Percentiles rank a stretch among this genome's conserved stretches.
Conservation (phyloP, 164 flowering plant species). For the Umbellularia californica region DNA sequence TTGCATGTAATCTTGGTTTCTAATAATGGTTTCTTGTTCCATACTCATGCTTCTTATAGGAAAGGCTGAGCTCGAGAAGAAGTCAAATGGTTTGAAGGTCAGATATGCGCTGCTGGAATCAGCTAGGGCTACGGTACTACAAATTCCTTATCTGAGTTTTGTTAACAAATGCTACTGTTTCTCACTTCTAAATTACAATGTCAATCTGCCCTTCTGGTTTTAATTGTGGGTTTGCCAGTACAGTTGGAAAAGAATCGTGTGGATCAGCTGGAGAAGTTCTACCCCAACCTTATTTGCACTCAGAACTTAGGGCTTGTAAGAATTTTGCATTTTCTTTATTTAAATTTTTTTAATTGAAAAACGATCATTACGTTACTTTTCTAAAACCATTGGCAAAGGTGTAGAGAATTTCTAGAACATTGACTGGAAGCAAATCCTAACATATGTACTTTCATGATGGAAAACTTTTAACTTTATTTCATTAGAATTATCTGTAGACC, state of each 20-base stretch:
- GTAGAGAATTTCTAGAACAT: no score
- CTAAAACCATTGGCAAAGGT: no score
- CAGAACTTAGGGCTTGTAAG: slow-evolving; percentile 87
- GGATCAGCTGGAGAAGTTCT: slow-evolving; percentile 82
- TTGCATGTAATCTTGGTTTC: neutral
- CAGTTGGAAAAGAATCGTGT: slow-evolving; percentile 72
- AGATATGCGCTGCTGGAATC: slow-evolving; percentile 74
- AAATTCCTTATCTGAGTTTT: neutral
- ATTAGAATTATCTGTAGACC: no score
- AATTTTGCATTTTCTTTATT: slow-evolving; percentile 1
- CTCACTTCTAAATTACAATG: neutral
- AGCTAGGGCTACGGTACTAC: slow-evolving; percentile 48
- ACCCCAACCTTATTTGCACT: slow-evolving; percentile 78
- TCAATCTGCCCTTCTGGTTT: neutral
- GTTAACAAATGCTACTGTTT: neutral
- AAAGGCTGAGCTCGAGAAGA: slow-evolving; percentile 60
- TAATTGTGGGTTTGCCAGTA: slow-evolving; percentile 16
- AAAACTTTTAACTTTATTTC: no score
- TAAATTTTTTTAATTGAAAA: no score
- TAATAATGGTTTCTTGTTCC: slow-evolving; percentile 7
- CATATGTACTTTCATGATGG: no score
- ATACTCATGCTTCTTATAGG: slow-evolving; percentile 31
- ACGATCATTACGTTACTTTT: no score
- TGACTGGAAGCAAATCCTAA: no score
- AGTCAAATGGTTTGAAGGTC: slow-evolving; percentile 54